These are phyloP conservation scores for Byssothecium circinans DNA, from an alignment of 2,329 filamentous ascomycete species.

Conservation along the genomic window DNA sequence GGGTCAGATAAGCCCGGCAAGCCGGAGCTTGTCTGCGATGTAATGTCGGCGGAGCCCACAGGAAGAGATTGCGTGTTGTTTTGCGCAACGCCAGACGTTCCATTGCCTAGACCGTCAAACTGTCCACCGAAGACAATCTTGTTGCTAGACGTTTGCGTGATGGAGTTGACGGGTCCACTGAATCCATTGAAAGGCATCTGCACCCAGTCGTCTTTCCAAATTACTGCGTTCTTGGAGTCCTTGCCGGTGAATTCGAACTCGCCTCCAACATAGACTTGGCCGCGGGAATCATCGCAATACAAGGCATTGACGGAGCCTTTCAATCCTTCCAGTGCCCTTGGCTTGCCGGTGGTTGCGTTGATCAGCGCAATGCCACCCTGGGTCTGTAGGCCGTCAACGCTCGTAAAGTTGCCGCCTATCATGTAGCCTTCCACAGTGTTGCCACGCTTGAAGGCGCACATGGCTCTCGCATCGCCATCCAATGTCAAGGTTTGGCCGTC, in stretches of 20 bases:
- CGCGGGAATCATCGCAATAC: slow-evolving; percentile 74
- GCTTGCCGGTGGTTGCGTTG: slow-evolving; percentile 67
- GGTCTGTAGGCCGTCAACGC: slow-evolving; percentile 74
- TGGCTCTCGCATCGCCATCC: slow-evolving; percentile 81
- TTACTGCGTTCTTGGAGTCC: slow-evolving; percentile 87
- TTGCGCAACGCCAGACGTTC: slow-evolving; percentile 65
- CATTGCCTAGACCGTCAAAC: slow-evolving; percentile 87
- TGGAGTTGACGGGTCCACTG: slow-evolving; percentile 87
- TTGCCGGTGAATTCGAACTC: slow-evolving; percentile 76
- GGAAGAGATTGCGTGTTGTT: slow-evolving; percentile 82
- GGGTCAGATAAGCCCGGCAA: slow-evolving; percentile 72
- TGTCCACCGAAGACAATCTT: slow-evolving; percentile 90
- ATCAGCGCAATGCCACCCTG: slow-evolving; percentile 78
- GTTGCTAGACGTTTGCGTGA: slow-evolving; percentile 75
- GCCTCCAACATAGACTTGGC: slow-evolving; percentile 89
- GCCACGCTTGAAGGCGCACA: slow-evolving; percentile 78
- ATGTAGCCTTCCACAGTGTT: slow-evolving; percentile 73
- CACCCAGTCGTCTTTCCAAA: slow-evolving; percentile 73
- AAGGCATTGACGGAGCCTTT: slow-evolving; percentile 80
- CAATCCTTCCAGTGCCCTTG: slow-evolving; percentile 78
- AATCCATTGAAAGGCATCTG: slow-evolving; percentile 90
- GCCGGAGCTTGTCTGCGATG: slow-evolving; percentile 63
- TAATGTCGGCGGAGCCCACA: slow-evolving; percentile 74
- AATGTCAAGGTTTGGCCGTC: slow-evolving; percentile 49
- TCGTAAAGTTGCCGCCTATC: slow-evolving; percentile 94